phyloP scores from a whole-genome alignment of 2,329 filamentous ascomycete species.

The Colletotrichum paranaense region DNA sequence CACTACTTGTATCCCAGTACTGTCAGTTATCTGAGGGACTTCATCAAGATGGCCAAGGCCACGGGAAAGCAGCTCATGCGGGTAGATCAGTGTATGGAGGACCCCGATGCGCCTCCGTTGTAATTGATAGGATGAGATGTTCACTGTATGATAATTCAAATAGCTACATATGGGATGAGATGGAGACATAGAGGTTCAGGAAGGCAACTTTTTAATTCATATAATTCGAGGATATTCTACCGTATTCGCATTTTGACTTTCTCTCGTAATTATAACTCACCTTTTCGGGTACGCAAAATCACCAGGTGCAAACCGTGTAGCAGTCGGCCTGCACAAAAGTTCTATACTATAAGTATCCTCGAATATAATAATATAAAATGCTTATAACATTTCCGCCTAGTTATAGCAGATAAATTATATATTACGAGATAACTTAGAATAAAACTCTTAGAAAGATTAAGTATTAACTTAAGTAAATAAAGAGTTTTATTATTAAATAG shows the following conservation, averaged over 20 bases:
- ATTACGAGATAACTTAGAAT: no score
- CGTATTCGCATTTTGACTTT: neutral
- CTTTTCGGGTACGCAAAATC: no score
- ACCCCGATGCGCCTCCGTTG: conserved; percentile 47
- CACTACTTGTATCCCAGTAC: conserved; percentile 76
- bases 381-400: no score
- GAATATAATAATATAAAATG: no score
- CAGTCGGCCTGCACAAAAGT: fast-evolving
- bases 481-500: no score
- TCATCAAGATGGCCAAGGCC: conserved; percentile 71
- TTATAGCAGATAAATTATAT: no score
- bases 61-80: neutral
- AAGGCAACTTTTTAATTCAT: neutral
- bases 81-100: conserved; percentile 27
- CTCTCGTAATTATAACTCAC: no score
- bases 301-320: no score
- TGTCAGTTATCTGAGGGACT: conserved; percentile 72
- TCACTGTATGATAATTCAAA: neutral
- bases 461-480: no score
- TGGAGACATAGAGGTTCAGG: neutral
- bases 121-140: conserved; percentile 13
- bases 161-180: neutral
- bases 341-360: no score
- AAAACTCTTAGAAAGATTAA: no score
- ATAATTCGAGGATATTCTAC: neutral